A percentile compares a stretch with the other conserved stretches of the same genome.
phyloP scores from a whole-genome alignment of 352 stramenopile genomes.

The Globisporangium nunn region DNA sequence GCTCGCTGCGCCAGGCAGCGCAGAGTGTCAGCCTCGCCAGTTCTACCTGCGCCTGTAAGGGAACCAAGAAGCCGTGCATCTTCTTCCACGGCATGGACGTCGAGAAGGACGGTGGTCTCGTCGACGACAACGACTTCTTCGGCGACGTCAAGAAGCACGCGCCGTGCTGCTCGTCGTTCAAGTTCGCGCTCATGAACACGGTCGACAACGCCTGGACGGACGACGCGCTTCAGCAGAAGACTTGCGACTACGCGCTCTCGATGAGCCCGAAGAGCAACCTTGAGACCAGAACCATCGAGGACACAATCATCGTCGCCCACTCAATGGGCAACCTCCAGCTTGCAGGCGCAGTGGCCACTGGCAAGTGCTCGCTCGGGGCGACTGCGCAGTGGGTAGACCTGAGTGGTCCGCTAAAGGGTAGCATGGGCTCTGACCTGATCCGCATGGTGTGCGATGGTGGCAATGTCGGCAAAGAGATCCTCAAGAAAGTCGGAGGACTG shows the following conservation, averaged over 20 bases:
- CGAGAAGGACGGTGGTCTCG: constrained; percentile 23
- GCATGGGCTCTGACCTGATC: constrained; percentile 43
- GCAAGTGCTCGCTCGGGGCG: constrained; percentile 10
- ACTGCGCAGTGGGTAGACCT: constrained; percentile 30
- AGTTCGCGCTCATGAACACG: constrained; percentile 42
- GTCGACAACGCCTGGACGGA: constrained; percentile 42
- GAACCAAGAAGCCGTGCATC: constrained; percentile 29
- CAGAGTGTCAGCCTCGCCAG: constrained; percentile 17
- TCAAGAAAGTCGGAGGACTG: constrained; percentile 25
- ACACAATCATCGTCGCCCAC: constrained; percentile 57
- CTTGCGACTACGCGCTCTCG: constrained; percentile 26
- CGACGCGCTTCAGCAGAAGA: constrained; percentile 25
- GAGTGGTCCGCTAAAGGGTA: constrained; percentile 36
- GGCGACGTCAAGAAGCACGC: constrained; percentile 36
- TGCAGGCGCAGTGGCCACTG: constrained; percentile 20
- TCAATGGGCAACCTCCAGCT: constrained; percentile 62
- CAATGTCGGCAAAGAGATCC: constrained; percentile 12
- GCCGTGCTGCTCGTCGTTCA: constrained; percentile 50
- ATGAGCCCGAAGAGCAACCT: constrained; percentile 28
- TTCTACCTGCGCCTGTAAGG: constrained; percentile 37
- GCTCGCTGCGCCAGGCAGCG: constrained; percentile 13
- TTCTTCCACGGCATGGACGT: constrained; percentile 50
- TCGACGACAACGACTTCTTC: constrained; percentile 34
- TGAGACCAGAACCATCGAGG: constrained; percentile 31
- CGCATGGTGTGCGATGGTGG: constrained; percentile 24